Base-by-base conservation (phyloP, 139 green algal genomes). In the Coelastrella sp. region DNA sequence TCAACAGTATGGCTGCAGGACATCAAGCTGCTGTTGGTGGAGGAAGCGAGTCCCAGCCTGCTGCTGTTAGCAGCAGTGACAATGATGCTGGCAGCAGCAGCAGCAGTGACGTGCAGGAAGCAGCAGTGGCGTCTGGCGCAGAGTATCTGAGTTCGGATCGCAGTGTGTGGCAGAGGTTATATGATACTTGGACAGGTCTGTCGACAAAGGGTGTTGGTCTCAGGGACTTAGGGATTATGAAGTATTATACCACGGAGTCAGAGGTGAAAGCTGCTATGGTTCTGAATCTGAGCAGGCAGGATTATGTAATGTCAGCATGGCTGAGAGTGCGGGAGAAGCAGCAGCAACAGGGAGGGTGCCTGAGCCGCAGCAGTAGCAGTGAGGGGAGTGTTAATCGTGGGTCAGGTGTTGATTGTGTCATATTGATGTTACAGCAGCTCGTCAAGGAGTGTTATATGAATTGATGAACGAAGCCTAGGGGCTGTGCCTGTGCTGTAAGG, bases 291-390 rank as follows among this genome's bases (percentile, higher is more conserved):
- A 15, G 11, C 2, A 57, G 66, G 80, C 37, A 72, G 66, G 80
- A 86, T 74, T 86, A 86, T 30, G 25, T 86, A 6, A 72, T 86
- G 80, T 86, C 80, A 23, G 80, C 80, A 5, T 86, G 80, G 80
- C 43, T 86, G 48, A 30, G 67, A 23, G n/a, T 62, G 25, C 64
- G 79, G n/a, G 30, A 50, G 64, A 19, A 74, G 72, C 64, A 50
- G 64, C 62, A 69, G 62, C 25, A 41, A 27, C 27, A 13, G 40
- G 62, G 62, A 19, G 30, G 62, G 9, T 38, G 27, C 8, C 40
- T 69, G 27, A 69, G 23, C 35, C 43, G 71, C 34, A 41, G 48
- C 23, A 34, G 8, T n/a, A n/a, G n/a, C n/a, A n/a, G n/a, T n/a
- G n/a, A n/a, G n/a, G n/a, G n/a, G n/a, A n/a, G n/a, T n/a, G n/a